Evolutionary conservation across 192 early-diverging fungal genomes (phyloP).

Genomic region (Coemansia biformis): DNA sequence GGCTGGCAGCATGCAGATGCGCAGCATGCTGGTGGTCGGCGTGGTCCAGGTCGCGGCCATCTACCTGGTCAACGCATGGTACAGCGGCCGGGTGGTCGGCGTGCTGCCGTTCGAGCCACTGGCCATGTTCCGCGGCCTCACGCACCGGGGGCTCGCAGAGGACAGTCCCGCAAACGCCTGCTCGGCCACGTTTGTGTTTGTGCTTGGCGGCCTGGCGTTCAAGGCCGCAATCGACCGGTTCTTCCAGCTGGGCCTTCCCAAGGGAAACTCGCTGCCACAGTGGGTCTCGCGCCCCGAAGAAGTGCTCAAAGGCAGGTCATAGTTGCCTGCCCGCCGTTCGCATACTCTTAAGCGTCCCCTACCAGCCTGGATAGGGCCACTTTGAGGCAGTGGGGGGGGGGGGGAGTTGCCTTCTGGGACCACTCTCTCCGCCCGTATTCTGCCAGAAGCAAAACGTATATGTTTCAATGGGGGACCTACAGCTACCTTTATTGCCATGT

Average conservation of each 20-base stretch:
- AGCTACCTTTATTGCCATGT: no score
- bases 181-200: conserved; percentile 50
- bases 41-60: conserved; percentile 36
- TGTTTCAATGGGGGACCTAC: no score
- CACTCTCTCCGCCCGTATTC: no score
- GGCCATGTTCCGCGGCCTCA: conserved; percentile 36
- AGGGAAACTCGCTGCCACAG: conserved; percentile 38
- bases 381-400: no score
- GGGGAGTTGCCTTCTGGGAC: no score
- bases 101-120: conserved; percentile 44
- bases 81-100: conserved; percentile 22
- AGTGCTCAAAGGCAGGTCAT: conserved; percentile 20
- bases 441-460: no score
- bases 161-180: conserved; percentile 32
- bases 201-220: conserved; percentile 43
- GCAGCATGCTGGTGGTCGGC: conserved; percentile 36
- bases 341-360: no score
- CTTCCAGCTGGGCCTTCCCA: conserved; percentile 47
- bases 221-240: conserved; percentile 35
- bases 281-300: conserved; percentile 49
- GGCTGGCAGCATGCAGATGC: conserved; percentile 40
- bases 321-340: no score
- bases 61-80: conserved; percentile 27
- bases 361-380: no score
- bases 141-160: conserved; percentile 41